Percentiles rank a stretch among this genome's conserved stretches.
phyloP scores from a whole-genome alignment of 768 basidiomycete genomes.

The Lyophyllum decastes region DNA sequence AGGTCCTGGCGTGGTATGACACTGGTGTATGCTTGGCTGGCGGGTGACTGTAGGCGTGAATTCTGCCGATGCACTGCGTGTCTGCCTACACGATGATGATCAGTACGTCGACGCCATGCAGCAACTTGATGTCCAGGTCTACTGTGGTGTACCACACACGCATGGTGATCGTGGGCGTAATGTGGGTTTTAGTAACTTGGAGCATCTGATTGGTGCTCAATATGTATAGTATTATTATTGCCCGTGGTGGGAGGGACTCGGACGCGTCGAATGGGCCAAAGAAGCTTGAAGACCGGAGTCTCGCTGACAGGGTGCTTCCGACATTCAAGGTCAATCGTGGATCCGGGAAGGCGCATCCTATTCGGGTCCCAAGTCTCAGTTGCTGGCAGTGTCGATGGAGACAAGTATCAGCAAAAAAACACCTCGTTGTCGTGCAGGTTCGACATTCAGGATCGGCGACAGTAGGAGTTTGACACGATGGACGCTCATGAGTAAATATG shows the following conservation, averaged over 20 bases:
- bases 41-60: no score
- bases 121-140: no score
- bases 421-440: no score
- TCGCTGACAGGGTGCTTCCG: neutral
- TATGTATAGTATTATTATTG: neutral
- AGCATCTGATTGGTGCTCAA: neutral
- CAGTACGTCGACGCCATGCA: no score
- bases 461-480: neutral
- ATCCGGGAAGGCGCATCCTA: no score
- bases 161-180: neutral
- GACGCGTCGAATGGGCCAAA: neutral
- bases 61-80: no score
- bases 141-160: no score
- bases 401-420: neutral
- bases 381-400: neutral
- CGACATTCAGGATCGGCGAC: neutral
- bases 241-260: neutral
- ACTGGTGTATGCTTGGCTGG: no score
- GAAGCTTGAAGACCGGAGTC: neutral
- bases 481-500: neutral
- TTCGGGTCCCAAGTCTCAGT: neutral
- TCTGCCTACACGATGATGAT: no score
- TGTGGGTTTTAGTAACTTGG: no score
- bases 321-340: neutral
- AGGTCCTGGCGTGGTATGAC: no score